Evolutionary conservation across 805 yeast species (phyloP), one percentile per base, ranked within the genome.

Genomic region (Yueomyces sp.): DNA sequence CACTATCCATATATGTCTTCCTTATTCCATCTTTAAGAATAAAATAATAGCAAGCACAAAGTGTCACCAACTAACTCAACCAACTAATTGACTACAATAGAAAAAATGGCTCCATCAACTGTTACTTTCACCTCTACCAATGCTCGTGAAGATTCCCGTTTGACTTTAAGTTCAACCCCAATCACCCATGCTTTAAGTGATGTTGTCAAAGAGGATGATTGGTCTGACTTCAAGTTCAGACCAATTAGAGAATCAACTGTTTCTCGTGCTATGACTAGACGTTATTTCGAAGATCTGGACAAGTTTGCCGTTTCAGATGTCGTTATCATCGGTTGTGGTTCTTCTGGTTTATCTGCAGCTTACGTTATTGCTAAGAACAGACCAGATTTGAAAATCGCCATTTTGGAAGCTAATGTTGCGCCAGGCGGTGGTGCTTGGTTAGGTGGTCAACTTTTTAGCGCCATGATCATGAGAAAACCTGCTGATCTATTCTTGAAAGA

Each of bases 371-470:
- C 83, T 42, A 77, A 72, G 59, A 75, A 79, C 55, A 73, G 88
- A 59, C 88, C 90, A 12, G 86, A 81, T 50, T 66, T 81, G 52
- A 81, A 77, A 59, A 74, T 81, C 49, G 85, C 85, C 47, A 76
- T 79, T 49, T 71, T 81, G 45, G 90, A 81, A 64, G 79, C 85
- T 34, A 72, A 73, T 49, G 85, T 81, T n/a, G 71, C 83, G 33
- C 81, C 83, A 44, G 88, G 88, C 45, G 90, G 88, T 49, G 90
- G 90, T 30, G 77, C 82, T 46, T 80, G 83, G 79, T 67, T 81
- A 40, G 85, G 85, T 44, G 90, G 87, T 9, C 85, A 79, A 59
- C 66, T 81, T 48, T 79, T 81, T 61, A 75, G 82, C 30, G 86
- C 87, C 36, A 81, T 81, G 87, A 77, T 81, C 43, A 67, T 80